Evolutionary conservation across 2,329 filamentous ascomycete species (phyloP).

Genomic region (Hymenoscyphus repandus): DNA sequence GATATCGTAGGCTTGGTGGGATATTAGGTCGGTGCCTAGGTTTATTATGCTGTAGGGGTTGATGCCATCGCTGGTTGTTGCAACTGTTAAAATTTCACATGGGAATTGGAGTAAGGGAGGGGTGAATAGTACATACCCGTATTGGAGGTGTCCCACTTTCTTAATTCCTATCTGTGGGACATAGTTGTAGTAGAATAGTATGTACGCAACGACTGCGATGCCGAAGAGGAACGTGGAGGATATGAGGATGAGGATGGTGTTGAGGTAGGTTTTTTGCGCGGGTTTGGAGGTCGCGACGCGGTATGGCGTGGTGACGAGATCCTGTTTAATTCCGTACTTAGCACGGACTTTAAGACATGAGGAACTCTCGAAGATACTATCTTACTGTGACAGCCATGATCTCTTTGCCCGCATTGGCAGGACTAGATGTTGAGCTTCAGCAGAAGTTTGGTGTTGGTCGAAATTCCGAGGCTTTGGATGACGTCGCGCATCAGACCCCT

Average conservation of each 20-base stretch:
- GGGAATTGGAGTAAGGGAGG: not conserved
- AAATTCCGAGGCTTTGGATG: too few relatives aligned
- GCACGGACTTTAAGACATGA: not conserved
- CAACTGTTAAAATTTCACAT: not conserved
- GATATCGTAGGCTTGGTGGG: constrained; percentile 80
- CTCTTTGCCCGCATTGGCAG: too few relatives aligned
- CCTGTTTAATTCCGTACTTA: constrained; percentile 34
- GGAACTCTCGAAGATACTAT: too few relatives aligned
- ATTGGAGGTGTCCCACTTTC: constrained; percentile 61
- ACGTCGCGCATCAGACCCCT: too few relatives aligned
- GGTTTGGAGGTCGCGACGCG: constrained; percentile 52
- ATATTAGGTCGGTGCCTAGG: constrained; percentile 48
- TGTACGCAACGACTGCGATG: constrained; percentile 55
- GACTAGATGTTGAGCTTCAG: too few relatives aligned
- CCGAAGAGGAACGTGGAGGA: constrained; percentile 51
- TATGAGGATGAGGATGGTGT: constrained; percentile 36
- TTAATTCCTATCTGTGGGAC: constrained; percentile 61
- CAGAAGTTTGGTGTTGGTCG: too few relatives aligned
- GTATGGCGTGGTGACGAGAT: constrained; percentile 47
- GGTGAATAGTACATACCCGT: constrained; percentile 41
- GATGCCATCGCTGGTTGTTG: constrained; percentile 33
- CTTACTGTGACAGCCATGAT: constrained; percentile 1
- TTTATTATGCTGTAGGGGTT: constrained; percentile 30
- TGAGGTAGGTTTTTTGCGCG: constrained; percentile 60
- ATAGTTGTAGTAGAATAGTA: constrained; percentile 63